These are phyloP conservation scores for Danielozyma ontarioensis DNA, from an alignment of 805 yeast species.

Conservation along the genomic window DNA sequence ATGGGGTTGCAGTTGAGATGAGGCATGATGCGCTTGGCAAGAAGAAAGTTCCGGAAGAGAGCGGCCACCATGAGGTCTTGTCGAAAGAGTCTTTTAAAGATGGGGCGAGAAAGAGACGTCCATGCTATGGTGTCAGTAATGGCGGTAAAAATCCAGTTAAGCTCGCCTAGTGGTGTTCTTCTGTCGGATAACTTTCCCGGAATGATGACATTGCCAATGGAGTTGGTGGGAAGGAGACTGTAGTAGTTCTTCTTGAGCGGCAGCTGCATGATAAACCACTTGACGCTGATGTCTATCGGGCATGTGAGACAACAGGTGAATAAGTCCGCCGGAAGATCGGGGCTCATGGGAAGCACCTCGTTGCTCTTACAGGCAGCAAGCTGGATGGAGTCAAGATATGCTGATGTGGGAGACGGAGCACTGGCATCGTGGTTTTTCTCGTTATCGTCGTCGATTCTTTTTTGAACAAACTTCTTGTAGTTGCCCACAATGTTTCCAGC, in stretches of 20 bases:
- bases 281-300: slow-evolving; percentile 89
- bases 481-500: slow-evolving; percentile 92
- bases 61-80: slow-evolving; percentile 98
- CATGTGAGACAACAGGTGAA: slow-evolving; percentile 94
- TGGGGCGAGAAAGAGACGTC: slow-evolving; percentile 82
- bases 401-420: slow-evolving; percentile 58
- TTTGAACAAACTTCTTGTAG: slow-evolving; percentile 84
- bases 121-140: slow-evolving; percentile 98
- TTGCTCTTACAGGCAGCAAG: slow-evolving; percentile 87
- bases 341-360: slow-evolving; percentile 87
- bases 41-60: slow-evolving; percentile 80
- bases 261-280: slow-evolving; percentile 85
- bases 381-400: slow-evolving; percentile 84
- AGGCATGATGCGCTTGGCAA: slow-evolving; percentile 93
- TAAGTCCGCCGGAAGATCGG: slow-evolving; percentile 91
- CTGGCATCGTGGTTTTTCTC: slow-evolving; percentile 48
- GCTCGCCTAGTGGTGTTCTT: slow-evolving; percentile 91
- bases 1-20: slow-evolving; percentile 90
- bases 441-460: slow-evolving; percentile 81
- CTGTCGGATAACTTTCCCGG: slow-evolving; percentile 92
- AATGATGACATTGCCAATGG: slow-evolving; percentile 57
- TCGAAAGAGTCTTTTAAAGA: slow-evolving; percentile 85
- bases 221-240: slow-evolving; percentile 39
- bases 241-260: slow-evolving; percentile 54
- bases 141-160: slow-evolving; percentile 97